Percentiles rank a stretch among this genome's conserved stretches.
Conservation (phyloP, 2,329 filamentous ascomycete species). For the Pseudogymnoascus sp. region DNA sequence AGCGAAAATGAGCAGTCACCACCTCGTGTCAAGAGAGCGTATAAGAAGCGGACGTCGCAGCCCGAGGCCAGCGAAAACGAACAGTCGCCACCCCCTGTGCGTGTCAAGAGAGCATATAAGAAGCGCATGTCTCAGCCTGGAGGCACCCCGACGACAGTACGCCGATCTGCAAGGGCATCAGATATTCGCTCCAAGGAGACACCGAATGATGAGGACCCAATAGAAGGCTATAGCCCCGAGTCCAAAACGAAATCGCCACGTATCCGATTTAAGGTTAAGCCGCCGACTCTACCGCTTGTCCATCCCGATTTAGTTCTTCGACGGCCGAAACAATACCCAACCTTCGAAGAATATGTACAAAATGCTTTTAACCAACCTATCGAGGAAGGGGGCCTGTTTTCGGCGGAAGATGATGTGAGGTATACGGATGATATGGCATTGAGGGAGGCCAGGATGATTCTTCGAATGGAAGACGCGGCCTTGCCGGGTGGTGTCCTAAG, state of each 20-base stretch:
- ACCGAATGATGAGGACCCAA: slow-evolving; percentile 15
- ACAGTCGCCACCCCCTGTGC: slow-evolving; percentile 8
- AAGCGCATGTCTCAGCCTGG: slow-evolving; percentile 15
- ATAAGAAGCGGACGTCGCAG: slow-evolving; percentile 12
- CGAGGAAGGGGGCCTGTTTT: slow-evolving; percentile 46
- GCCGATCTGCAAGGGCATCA: slow-evolving; percentile 19
- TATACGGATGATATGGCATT: slow-evolving; percentile 54
- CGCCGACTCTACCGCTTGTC: slow-evolving; percentile 46
- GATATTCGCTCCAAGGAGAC: slow-evolving; percentile 14
- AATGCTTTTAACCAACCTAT: slow-evolving; percentile 44
- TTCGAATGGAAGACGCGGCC: slow-evolving; percentile 63
- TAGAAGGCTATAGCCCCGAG: slow-evolving; percentile 19
- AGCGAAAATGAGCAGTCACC: slow-evolving; percentile 20
- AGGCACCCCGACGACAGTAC: slow-evolving; percentile 13
- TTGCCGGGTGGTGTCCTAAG: slow-evolving; percentile 70
- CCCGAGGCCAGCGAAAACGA: slow-evolving; percentile 13
- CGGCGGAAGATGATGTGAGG: slow-evolving; percentile 45
- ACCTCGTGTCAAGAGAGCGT: slow-evolving; percentile 16
- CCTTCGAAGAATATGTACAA: slow-evolving; percentile 50
- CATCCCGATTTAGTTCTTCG: slow-evolving; percentile 51
- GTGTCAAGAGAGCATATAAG: slow-evolving; percentile 12
- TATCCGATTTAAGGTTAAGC: slow-evolving; percentile 42
- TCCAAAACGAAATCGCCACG: slow-evolving; percentile 29
- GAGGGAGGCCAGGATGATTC: slow-evolving; percentile 61
- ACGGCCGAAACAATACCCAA: slow-evolving; percentile 41